phyloP scores from a whole-genome alignment of 106 monocot species.

The Apostasia ramifera region DNA sequence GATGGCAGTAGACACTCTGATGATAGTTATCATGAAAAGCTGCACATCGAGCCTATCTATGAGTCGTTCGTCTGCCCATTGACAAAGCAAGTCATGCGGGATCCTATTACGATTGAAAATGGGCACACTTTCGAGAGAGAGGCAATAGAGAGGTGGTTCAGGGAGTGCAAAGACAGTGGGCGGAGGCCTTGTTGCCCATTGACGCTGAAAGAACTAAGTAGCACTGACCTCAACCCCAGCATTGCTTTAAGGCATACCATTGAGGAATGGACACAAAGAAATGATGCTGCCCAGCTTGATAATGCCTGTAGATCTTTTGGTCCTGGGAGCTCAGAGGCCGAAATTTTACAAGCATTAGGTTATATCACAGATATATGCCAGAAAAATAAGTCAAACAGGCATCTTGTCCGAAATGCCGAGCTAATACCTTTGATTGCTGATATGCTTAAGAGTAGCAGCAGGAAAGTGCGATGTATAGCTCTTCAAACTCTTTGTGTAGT shows the following conservation, averaged over 20 bases:
- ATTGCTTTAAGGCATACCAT: slow-evolving; percentile 80
- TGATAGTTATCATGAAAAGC: slow-evolving; percentile 48
- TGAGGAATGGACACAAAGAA: slow-evolving; percentile 86
- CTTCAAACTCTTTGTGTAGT: slow-evolving; percentile 73
- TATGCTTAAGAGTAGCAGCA: slow-evolving; percentile 73
- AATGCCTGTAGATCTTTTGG: slow-evolving; percentile 45
- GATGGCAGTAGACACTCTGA: slow-evolving; percentile 39
- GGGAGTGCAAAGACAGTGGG: slow-evolving; percentile 49
- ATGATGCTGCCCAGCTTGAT: slow-evolving; percentile 76
- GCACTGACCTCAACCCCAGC: slow-evolving; percentile 64
- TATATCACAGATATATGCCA: slow-evolving; percentile 49
- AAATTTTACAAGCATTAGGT: slow-evolving; percentile 55
- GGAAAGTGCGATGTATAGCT: slow-evolving; percentile 63
- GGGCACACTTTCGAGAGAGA: slow-evolving; percentile 80
- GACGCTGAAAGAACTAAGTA: slow-evolving; percentile 51
- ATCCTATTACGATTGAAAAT: slow-evolving; percentile 76
- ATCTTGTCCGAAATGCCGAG: slow-evolving; percentile 36
- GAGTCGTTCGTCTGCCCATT: slow-evolving; percentile 85
- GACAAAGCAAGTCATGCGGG: slow-evolving; percentile 72
- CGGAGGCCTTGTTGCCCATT: slow-evolving; percentile 62
- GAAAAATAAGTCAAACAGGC: slow-evolving; percentile 55
- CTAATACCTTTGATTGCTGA: slow-evolving; percentile 56
- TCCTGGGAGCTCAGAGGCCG: slow-evolving; percentile 52
- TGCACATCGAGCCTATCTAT: slow-evolving; percentile 66
- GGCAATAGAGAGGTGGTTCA: slow-evolving; percentile 90